Base-by-base conservation (phyloP, 352 stramenopile species). In the Phytopythium kandeliae region DNA sequence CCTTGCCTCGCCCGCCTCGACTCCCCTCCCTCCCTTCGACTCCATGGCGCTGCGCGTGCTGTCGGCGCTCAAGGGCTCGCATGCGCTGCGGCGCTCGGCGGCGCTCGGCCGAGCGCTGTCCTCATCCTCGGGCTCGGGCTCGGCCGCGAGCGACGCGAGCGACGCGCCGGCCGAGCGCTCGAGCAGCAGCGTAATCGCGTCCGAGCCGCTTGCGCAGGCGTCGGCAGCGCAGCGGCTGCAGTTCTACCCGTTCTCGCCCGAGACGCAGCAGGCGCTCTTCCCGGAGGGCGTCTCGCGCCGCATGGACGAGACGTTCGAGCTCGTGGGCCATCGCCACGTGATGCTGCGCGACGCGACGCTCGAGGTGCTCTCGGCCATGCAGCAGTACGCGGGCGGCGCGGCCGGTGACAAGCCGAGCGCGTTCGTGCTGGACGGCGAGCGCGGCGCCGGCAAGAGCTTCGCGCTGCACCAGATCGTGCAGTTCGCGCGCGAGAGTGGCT, bases 381-480 rank as follows among this genome's bases (percentile, higher is more conserved):
- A 89, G 54, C 57, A 88, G 51, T 89, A 76, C 78, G 63, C 19
- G 9, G 13, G 4, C 19, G 65, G 41, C 33, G 86, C 85, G 60
- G 62, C 67, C 48, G 58, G 71, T 7, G 66, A 59, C 22, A 13
- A n/a, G 12, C 67, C 67, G 43, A 63, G 63, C 30, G 81, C 76
- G 6, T 83, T 84, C 54, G 62, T 95, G 26, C 83, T 95, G 21
- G 82, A 95, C 47, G 85, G 85, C 47, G 80, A 89, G 28, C 81
- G 85, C 34, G 85, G 85, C 58, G 82, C 72, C 21, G 85, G 85
- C 55, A 95, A 95, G 65, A 92, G 55, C 48, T 79, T 92, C 38
- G 77, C 83, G 59, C 64, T 95, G 33, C 74, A 92, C 51, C 83
- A 95, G 68, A 90, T 93, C 54, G 85, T 95, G 60, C 81, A 93